These are phyloP conservation scores for Volvox carteri DNA, from an alignment of 163 green algal genomes.

Conservation along the genomic window DNA sequence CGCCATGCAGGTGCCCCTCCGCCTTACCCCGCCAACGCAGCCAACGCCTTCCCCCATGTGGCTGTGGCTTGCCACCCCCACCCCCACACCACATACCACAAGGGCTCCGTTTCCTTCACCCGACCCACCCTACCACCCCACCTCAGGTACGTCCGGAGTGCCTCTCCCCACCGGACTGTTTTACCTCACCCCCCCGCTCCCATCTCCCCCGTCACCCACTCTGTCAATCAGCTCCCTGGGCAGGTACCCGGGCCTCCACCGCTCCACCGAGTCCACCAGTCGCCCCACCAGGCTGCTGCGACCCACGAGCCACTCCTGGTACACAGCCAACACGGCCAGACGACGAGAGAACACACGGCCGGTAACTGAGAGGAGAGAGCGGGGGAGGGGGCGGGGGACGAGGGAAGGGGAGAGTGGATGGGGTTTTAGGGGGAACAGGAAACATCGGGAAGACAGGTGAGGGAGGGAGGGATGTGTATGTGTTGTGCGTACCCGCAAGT, in stretches of 20 bases:
- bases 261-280: constrained; percentile 23
- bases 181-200: too few relatives aligned
- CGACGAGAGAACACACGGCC: constrained; percentile 11
- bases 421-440: not conserved
- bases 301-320: constrained; percentile 51
- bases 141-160: too few relatives aligned
- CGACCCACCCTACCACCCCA: not conserved
- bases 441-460: too few relatives aligned
- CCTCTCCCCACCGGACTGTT: too few relatives aligned
- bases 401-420: not conserved
- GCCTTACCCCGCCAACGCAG: not conserved
- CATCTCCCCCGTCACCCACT: not conserved
- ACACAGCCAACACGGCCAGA: constrained; percentile 28
- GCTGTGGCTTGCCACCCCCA: too few relatives aligned
- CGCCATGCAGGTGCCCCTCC: too few relatives aligned
- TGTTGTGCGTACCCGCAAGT: too few relatives aligned
- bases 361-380: not conserved
- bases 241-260: constrained; percentile 39
- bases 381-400: not conserved
- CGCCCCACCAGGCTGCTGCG: constrained; percentile 31
- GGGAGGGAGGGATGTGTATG: too few relatives aligned
- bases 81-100: too few relatives aligned
- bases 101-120: too few relatives aligned
- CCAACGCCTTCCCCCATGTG: not conserved
- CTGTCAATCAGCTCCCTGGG: constrained; percentile 15